Evolutionary conservation across 495 filamentous ascomycete species (phyloP).

Genomic region (Podospora sp.): DNA sequence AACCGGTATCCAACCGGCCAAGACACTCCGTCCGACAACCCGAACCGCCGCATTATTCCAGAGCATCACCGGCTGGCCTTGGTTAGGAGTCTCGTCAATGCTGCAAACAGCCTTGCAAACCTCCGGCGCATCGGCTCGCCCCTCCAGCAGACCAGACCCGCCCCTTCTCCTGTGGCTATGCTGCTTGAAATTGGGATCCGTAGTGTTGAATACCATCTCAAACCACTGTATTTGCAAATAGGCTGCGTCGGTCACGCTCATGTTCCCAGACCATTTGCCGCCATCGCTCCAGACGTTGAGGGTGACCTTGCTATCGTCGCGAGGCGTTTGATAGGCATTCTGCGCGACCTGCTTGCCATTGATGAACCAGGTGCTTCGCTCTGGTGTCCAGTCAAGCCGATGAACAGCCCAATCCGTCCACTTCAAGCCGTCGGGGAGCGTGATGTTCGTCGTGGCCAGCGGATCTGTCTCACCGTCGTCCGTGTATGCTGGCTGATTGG

Average conservation of each 20-base stretch:
- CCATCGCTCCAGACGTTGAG: slow-evolving; percentile 81
- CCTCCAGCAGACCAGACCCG: neutral
- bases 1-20: slow-evolving; percentile 20
- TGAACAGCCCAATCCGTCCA: slow-evolving; percentile 74
- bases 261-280: slow-evolving; percentile 71
- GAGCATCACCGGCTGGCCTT: slow-evolving; percentile 48
- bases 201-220: slow-evolving; percentile 69
- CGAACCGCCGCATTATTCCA: slow-evolving; percentile 26
- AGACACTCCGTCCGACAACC: slow-evolving; percentile 1
- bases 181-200: slow-evolving; percentile 19
- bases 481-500: slow-evolving; percentile 67
- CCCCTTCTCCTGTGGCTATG: neutral
- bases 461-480: slow-evolving; percentile 47
- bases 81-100: slow-evolving; percentile 48
- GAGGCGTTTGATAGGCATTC: slow-evolving; percentile 65
- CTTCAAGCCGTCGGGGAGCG: slow-evolving; percentile 46
- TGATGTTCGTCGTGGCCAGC: slow-evolving; percentile 50
- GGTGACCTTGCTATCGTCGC: slow-evolving; percentile 60
- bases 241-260: slow-evolving; percentile 60
- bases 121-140: slow-evolving; percentile 26
- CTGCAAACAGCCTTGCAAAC: slow-evolving; percentile 51
- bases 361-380: slow-evolving; percentile 67
- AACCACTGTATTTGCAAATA: slow-evolving; percentile 74
- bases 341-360: slow-evolving; percentile 58
- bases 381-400: slow-evolving; percentile 70